Conservation (phyloP, 1,284 basidiomycete genomes). For the Cryptococcus sp. region DNA sequence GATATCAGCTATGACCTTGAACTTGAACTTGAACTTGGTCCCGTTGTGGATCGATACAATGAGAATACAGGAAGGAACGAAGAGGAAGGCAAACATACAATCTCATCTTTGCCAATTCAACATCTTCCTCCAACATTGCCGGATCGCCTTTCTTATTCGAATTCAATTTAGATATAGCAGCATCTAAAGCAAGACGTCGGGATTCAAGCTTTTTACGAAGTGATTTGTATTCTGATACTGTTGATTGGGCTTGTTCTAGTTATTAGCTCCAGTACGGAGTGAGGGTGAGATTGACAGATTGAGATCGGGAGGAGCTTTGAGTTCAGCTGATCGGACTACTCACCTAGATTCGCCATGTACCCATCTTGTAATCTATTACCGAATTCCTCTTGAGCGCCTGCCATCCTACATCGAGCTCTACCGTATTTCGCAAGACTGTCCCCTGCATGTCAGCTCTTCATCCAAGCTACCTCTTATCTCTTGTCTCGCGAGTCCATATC, state of each 20-base stretch:
- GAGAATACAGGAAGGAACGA: no score
- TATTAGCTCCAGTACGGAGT: conserved; percentile 5
- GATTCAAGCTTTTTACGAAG: conserved; percentile 63
- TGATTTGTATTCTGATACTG: conserved; percentile 46
- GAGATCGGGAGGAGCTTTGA: no score
- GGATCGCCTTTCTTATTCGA: conserved; percentile 58
- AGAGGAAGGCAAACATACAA: no score
- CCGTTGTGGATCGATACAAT: no score
- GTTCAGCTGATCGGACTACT: conserved; percentile 7
- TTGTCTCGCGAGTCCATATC: no score
- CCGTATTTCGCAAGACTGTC: conserved; percentile 68
- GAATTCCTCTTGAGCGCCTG: conserved; percentile 72
- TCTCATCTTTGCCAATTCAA: conserved; percentile 61
- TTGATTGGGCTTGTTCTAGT: conserved; percentile 51
- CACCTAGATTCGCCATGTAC: conserved; percentile 60
- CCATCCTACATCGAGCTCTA: conserved; percentile 73
- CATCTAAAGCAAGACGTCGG: conserved; percentile 70
- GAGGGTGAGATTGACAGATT: not conserved
- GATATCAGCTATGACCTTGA: conserved; percentile 1
- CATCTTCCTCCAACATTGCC: conserved; percentile 68
- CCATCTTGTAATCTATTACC: conserved; percentile 65
- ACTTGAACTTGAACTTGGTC: conserved; percentile 1
- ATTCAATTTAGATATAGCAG: conserved; percentile 64
- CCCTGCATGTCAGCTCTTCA: conserved; percentile 18
- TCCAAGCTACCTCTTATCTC: not conserved